Base-by-base conservation (phyloP, 345 rosid genomes). In the Eucalyptus tenuipes region DNA sequence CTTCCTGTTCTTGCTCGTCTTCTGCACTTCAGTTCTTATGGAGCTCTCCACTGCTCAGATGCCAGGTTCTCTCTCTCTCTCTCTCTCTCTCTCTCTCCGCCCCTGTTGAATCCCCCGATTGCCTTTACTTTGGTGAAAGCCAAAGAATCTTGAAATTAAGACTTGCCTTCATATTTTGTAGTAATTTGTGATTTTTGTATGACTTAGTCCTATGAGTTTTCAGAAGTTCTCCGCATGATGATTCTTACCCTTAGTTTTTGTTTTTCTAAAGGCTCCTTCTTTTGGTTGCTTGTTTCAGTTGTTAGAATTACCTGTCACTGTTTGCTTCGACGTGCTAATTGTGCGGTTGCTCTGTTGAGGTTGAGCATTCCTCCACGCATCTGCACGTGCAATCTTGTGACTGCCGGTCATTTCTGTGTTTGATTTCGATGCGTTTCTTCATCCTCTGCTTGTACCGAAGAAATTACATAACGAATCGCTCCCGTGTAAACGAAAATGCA, bases 1-100 rank as follows among this genome's bases (percentile, higher is more conserved):
- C 81, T 87, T 92, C 90, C 89, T 90, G 86, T 87, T 40, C 50
- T 82, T 88, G 87, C 79, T 88, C 59, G 45, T 89, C 71, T 87
- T 91, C 88, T 88, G 87, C 66, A 86, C 90, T 64, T 89, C 93
- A 91, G 90, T 89, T 88, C 92, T 93, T 89, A 88, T 92, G 87
- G 87, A 88, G 86, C 89, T 89, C 88, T 93, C 91, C 79, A 91
- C 94, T 40, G 95, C 97, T 61, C 99, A 97, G 90, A 90, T 90
- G 92, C 94, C 93, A 92, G 97, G 98, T 96, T 80, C 42, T 88
- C 88, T 45, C 48, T 45, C 47, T 45, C 10, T 11, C n/a, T 80
- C 42, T 88, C 88, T 45, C 48, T 45, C 47, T 45, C 49, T 48
- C 24, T 52, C 57, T 12, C 88, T 33, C 24, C 86, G 55, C 89